A percentile compares a stretch with the other conserved stretches of the same genome.
Conservation (phyloP, 2,329 filamentous ascomycete genomes). For the Hymenoscyphus infarciens region DNA sequence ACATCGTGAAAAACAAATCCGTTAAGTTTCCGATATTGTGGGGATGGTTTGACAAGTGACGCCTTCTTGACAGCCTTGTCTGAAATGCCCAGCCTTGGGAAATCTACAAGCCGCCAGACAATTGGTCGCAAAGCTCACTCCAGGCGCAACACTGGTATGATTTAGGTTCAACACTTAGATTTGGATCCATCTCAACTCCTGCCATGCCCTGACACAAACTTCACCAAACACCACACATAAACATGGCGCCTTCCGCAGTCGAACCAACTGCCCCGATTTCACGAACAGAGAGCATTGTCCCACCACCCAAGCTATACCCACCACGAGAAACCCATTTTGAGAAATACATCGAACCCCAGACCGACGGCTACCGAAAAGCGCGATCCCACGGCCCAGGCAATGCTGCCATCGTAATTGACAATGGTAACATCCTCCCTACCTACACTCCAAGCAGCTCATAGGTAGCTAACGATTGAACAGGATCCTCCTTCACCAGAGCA, state of each 20-base stretch:
- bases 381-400: slow-evolving; percentile 49
- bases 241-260: slow-evolving; percentile 36
- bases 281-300: slow-evolving; percentile 46
- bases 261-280: slow-evolving; percentile 34
- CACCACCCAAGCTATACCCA: slow-evolving; percentile 53
- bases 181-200: slow-evolving; percentile 43
- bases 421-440: slow-evolving; percentile 59
- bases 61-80: background rate
- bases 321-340: slow-evolving; percentile 61
- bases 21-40: background rate
- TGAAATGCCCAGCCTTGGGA: slow-evolving; percentile 20
- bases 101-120: slow-evolving; percentile 15
- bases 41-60: background rate
- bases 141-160: background rate
- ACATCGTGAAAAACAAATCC: background rate
- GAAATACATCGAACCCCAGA: slow-evolving; percentile 49
- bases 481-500: slow-evolving; percentile 82
- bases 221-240: slow-evolving; percentile 5
- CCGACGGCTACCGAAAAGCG: slow-evolving; percentile 64
- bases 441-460: slow-evolving; percentile 12
- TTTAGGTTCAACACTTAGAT: background rate
- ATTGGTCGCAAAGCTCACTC: slow-evolving; percentile 13
- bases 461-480: slow-evolving; percentile 44
- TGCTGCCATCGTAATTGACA: slow-evolving; percentile 93
- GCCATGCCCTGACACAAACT: slow-evolving; percentile 45